Percentiles rank a stretch among this genome's conserved stretches.
phyloP scores from a whole-genome alignment of 164 flowering plant species.

The Umbellularia californica region DNA sequence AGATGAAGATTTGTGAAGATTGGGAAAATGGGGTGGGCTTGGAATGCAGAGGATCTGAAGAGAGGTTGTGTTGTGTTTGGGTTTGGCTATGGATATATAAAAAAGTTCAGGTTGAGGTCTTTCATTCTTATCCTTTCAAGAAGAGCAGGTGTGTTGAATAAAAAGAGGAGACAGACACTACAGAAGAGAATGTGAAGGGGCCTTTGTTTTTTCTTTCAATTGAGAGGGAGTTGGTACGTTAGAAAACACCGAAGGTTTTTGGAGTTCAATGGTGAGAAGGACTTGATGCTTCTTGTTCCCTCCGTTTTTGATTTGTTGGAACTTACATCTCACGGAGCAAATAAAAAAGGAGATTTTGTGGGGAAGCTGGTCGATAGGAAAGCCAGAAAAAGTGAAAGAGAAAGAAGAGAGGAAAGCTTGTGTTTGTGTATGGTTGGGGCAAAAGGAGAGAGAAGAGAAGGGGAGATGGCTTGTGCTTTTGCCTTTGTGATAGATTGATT shows the following conservation, averaged over 20 bases:
- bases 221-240: background rate
- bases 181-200: no score
- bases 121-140: no score
- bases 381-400: background rate
- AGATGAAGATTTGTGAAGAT: no score
- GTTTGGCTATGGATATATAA: no score
- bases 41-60: background rate
- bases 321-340: background rate
- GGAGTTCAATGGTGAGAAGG: background rate
- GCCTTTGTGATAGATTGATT: background rate
- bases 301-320: no score
- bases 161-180: no score
- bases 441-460: background rate
- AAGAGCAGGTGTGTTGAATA: no score
- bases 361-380: background rate
- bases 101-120: no score
- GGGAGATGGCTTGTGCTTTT: background rate
- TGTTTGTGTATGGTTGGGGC: background rate
- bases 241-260: background rate
- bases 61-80: background rate
- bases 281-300: background rate
- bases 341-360: conserved; percentile 1
- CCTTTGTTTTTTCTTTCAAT: background rate
- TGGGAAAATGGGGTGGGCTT: background rate
- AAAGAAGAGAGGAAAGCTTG: background rate